Evolutionary conservation across 495 filamentous ascomycete species (phyloP), one percentile per base, ranked within the genome.

Genomic region (Penicillium paradoxum): DNA sequence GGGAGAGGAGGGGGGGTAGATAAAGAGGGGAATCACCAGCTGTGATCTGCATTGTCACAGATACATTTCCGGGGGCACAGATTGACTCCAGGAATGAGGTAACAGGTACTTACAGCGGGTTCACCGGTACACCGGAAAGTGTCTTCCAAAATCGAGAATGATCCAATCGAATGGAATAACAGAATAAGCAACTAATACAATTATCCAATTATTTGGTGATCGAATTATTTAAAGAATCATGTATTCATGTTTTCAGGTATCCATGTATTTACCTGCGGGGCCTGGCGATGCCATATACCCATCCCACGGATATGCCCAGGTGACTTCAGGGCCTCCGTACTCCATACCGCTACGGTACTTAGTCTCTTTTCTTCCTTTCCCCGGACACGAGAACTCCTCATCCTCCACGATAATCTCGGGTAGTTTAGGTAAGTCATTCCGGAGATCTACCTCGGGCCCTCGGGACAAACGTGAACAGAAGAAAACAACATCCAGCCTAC

Each of bases 61-160:
- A 30, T 56, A 56, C 53, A 49, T 56, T 53, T 53, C 53, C 49
- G 39, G 40, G 29, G 40, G 49, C 15, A 45, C n/a, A 14, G 13
- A 29, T 14, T 62, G 59, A 62, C 59, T 57, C 21, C 49, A 46
- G 47, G 33, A 42, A 63, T 66, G 63, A 66, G 60, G 63, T 66
- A 66, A 66, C 59, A 33, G 6, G 51, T 56, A 56, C 58, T 43
- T 55, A 43, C 44, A 50, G n/a, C n/a, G 24, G 48, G 40, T 45
- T 62, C 59, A 62, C 59, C 59, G 59, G 59, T 48, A 59, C 59
- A 62, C 59, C 59, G 59, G 53, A 21, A 19, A 11, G 6, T 8
- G 9, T 24, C 32, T 6, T 0, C 15, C 10, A 15, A 38, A 24
- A 24, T 18, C 27, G 30, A 48, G 37, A 53, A 47, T 54, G 54